phyloP scores from a whole-genome alignment of 2,329 filamentous ascomycete species.

The Trichoderma guizhouense region DNA sequence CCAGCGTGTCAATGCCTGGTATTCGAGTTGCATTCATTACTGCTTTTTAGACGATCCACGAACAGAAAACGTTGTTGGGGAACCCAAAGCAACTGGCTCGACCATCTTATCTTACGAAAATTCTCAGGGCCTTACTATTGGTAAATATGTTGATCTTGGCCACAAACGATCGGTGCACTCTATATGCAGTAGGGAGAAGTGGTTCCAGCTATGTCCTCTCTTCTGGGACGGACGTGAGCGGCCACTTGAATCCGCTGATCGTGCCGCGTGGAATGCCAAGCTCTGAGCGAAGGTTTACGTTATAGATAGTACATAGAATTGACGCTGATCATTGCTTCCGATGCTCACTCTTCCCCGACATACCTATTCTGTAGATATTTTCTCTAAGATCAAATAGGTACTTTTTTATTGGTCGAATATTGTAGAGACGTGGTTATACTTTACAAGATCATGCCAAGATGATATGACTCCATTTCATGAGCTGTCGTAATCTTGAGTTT shows the following conservation, averaged over 20 bases:
- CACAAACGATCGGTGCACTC: conserved; percentile 38
- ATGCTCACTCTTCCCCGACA: not conserved
- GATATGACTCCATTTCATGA: not conserved
- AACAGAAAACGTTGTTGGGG: conserved; percentile 48
- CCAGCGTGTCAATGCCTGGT: conserved; percentile 56
- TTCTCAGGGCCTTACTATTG: conserved; percentile 29
- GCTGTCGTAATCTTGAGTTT: not conserved
- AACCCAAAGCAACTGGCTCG: conserved; percentile 22
- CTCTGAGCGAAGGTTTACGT: conserved; percentile 26
- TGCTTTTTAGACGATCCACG: conserved; percentile 57
- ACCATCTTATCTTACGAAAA: conserved; percentile 30
- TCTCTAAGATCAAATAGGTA: not conserved
- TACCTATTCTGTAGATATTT: not conserved
- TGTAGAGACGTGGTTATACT: not conserved
- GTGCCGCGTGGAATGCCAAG: conserved; percentile 46
- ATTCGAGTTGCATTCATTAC: conserved; percentile 55
- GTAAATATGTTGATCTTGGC: conserved; percentile 37
- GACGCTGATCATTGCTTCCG: not conserved
- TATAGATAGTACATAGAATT: not conserved
- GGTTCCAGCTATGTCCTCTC: conserved; percentile 44
- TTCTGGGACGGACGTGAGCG: conserved; percentile 25
- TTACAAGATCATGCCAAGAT: not conserved
- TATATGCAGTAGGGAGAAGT: conserved; percentile 36
- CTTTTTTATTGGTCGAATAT: not conserved
- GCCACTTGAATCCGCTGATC: conserved; percentile 42